Percentiles rank a stretch among this genome's conserved stretches.
Conservation (phyloP, 768 basidiomycete species). For the Leucocoprinus birnbaumii region DNA sequence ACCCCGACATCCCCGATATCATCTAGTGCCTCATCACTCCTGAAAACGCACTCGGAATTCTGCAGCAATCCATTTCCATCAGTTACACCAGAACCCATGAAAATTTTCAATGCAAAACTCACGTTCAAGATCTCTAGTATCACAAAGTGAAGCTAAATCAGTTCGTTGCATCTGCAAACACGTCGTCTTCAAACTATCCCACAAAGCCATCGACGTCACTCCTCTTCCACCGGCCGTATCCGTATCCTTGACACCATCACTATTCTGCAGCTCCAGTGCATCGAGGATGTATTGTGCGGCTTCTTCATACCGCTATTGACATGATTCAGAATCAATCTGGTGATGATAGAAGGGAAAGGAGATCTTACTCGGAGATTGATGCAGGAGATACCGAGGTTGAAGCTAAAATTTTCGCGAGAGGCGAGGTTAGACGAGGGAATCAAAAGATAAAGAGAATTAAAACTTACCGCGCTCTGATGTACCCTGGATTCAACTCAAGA, state of each 20-base stretch:
- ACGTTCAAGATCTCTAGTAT: constrained; percentile 68
- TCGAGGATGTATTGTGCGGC: constrained; percentile 86
- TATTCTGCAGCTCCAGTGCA: constrained; percentile 86
- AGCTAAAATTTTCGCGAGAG: constrained; percentile 51
- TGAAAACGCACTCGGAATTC: constrained; percentile 4
- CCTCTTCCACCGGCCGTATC: constrained; percentile 52
- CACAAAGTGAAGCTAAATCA: constrained; percentile 77
- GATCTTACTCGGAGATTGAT: constrained; percentile 75
- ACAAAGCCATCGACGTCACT: constrained; percentile 74
- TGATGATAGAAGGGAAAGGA: constrained; percentile 9
- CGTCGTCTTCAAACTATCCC: constrained; percentile 85
- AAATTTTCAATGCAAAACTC: not conserved
- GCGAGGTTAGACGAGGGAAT: constrained; percentile 1
- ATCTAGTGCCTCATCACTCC: not conserved
- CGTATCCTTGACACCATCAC: constrained; percentile 65
- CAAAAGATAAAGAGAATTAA: not conserved
- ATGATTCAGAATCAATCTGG: constrained; percentile 6
- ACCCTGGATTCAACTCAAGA: constrained; percentile 82
- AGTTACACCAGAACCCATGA: not conserved
- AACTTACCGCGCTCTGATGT: constrained; percentile 80
- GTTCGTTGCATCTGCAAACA: constrained; percentile 77
- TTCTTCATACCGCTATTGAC: constrained; percentile 74
- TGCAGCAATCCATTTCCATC: not conserved
- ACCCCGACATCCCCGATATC: not conserved
- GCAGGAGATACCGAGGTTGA: constrained; percentile 91